A percentile compares a stretch with the other conserved stretches of the same genome.
Conservation (phyloP, 352 stramenopile genomes). For the Detonula confervacea region DNA sequence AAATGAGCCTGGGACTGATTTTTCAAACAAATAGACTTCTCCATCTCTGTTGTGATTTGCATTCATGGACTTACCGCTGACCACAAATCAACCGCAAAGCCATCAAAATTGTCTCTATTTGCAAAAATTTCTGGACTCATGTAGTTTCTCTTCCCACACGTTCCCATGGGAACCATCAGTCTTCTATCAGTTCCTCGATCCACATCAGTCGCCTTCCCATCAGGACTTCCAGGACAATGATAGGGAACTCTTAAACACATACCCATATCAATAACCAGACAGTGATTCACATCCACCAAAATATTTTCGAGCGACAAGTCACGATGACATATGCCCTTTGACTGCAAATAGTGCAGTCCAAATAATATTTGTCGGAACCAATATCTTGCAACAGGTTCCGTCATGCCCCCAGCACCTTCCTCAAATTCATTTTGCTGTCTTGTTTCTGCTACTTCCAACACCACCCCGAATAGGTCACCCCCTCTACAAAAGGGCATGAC, state of each 20-base stretch:
- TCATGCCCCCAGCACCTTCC: slow-evolving; percentile 69
- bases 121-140: slow-evolving; percentile 93
- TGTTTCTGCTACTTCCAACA: slow-evolving; percentile 79
- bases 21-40: slow-evolving; percentile 12
- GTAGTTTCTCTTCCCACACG: slow-evolving; percentile 94
- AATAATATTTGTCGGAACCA: slow-evolving; percentile 86
- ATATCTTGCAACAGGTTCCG: slow-evolving; percentile 78
- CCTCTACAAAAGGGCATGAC: slow-evolving; percentile 86
- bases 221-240: slow-evolving; percentile 52
- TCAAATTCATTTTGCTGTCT: slow-evolving; percentile 47
- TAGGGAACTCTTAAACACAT: slow-evolving; percentile 87
- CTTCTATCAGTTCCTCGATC: slow-evolving; percentile 59
- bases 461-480: slow-evolving; percentile 87
- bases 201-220: slow-evolving; percentile 49
- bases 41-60: no score
- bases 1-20: no score
- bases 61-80: slow-evolving; percentile 86
- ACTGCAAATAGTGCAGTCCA: slow-evolving; percentile 83
- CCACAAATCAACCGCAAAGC: slow-evolving; percentile 94
- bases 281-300: slow-evolving; percentile 87
- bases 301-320: slow-evolving; percentile 98
- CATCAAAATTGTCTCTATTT: slow-evolving; percentile 89
- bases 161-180: slow-evolving; percentile 77
- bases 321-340: slow-evolving; percentile 87
- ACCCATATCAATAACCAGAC: slow-evolving; percentile 88